A percentile compares a stretch with the other conserved stretches of the same genome.
Evolutionary conservation across 306 rosid genomes (phyloP).

Genomic region (Lathyrus tuberosus): DNA sequence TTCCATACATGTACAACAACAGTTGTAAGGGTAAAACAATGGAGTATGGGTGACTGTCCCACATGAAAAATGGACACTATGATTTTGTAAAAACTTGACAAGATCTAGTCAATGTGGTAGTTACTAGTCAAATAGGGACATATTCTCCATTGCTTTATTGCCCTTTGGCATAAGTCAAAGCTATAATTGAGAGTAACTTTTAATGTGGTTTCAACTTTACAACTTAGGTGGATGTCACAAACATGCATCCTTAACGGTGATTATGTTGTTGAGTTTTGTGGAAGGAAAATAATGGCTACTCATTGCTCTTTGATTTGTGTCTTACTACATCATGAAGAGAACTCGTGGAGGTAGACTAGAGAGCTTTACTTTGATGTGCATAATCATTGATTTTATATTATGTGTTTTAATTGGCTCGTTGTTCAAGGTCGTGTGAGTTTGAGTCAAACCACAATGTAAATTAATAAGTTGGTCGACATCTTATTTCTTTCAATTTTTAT

Average conservation of each 20-base stretch:
- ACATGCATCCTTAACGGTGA: slow-evolving; percentile 30
- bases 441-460: neutral
- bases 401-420: slow-evolving; percentile 31
- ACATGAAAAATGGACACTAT: slow-evolving; percentile 17
- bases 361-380: slow-evolving; percentile 26
- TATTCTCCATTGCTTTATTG: slow-evolving; percentile 15
- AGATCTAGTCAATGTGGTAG: slow-evolving; percentile 17
- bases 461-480: neutral
- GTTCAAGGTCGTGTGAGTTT: slow-evolving; percentile 1
- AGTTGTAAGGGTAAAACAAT: slow-evolving; percentile 23
- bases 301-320: slow-evolving; percentile 33
- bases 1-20: slow-evolving; percentile 1
- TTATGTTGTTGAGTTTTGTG: slow-evolving; percentile 6
- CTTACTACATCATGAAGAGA: neutral
- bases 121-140: slow-evolving; percentile 26
- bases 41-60: slow-evolving; percentile 30
- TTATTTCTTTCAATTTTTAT: neutral
- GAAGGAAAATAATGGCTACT: slow-evolving; percentile 43
- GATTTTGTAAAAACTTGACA: slow-evolving; percentile 20
- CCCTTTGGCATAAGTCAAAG: slow-evolving; percentile 36
- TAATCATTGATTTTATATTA: slow-evolving; percentile 36
- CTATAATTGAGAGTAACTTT: slow-evolving; percentile 38
- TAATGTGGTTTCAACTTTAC: slow-evolving; percentile 10
- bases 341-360: neutral
- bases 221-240: slow-evolving; percentile 46